Evolutionary conservation across 331 rosid genomes (phyloP).

Genomic region (Stylosanthes scabra): DNA sequence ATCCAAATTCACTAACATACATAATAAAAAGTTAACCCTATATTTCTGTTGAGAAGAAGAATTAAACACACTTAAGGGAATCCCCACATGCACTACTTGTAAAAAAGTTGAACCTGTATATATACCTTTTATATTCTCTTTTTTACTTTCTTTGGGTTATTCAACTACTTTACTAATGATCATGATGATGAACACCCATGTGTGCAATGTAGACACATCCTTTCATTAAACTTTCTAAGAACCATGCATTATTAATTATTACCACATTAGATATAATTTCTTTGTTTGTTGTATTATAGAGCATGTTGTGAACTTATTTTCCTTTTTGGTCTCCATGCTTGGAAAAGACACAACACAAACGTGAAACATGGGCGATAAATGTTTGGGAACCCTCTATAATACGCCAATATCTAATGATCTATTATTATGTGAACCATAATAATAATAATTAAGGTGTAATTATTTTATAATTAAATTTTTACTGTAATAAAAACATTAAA

Average conservation of each 20-base stretch:
- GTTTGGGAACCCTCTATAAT: slow-evolving; percentile 34
- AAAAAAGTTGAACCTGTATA: neutral
- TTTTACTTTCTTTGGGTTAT: slow-evolving; percentile 16
- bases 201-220: slow-evolving; percentile 37
- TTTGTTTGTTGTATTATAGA: slow-evolving; percentile 24
- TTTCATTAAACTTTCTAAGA: slow-evolving; percentile 40
- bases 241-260: neutral
- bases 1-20: no score
- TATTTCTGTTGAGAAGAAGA: no score
- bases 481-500: no score
- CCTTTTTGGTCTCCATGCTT: slow-evolving; percentile 41
- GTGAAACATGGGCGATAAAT: slow-evolving; percentile 35
- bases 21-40: no score
- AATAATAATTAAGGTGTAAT: no score
- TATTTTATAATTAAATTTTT: no score
- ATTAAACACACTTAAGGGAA: no score
- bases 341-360: slow-evolving; percentile 48
- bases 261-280: slow-evolving; percentile 18
- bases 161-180: slow-evolving; percentile 42
- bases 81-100: neutral
- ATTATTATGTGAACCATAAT: slow-evolving; percentile 3
- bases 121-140: neutral
- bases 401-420: neutral
- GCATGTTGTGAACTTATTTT: slow-evolving; percentile 24
- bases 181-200: slow-evolving; percentile 45